phyloP scores from a whole-genome alignment of 257 asterid genomes.

The Eucommia ulmoides region DNA sequence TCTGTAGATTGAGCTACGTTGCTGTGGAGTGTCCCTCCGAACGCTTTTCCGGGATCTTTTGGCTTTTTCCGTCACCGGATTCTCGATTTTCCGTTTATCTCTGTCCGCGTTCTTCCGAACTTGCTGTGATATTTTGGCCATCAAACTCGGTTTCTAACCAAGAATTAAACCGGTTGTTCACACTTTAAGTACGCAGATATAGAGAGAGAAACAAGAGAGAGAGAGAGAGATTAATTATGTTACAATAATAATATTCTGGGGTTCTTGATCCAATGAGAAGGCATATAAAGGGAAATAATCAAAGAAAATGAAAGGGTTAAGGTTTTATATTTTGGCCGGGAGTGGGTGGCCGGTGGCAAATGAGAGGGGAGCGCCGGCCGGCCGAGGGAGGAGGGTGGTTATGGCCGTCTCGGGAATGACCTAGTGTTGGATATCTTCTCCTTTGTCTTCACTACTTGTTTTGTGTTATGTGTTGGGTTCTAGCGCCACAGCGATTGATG shows the following conservation, averaged over 20 bases:
- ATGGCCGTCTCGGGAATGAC: too few relatives aligned
- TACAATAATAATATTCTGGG: too few relatives aligned
- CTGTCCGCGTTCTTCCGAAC: slow-evolving; percentile 12
- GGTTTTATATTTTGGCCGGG: not conserved
- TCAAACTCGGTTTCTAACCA: slow-evolving; percentile 13
- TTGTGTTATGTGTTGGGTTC: too few relatives aligned
- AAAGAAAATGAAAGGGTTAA: slow-evolving; percentile 1
- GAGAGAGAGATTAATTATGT: not conserved
- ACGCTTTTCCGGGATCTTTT: slow-evolving; percentile 54
- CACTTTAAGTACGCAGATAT: not conserved
- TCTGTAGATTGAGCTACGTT: slow-evolving; percentile 72
- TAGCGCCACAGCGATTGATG: too few relatives aligned
- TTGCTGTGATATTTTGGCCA: slow-evolving; percentile 61
- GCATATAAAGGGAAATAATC: not conserved
- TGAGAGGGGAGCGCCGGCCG: slow-evolving; percentile 11
- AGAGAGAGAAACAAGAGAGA: slow-evolving; percentile 5
- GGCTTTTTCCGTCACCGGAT: slow-evolving; percentile 9
- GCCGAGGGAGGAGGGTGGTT: too few relatives aligned
- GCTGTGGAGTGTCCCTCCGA: slow-evolving; percentile 78
- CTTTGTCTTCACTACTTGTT: too few relatives aligned
- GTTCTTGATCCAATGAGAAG: slow-evolving; percentile 6
- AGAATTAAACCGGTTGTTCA: not conserved
- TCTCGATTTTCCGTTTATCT: not conserved
- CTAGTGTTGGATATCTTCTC: too few relatives aligned
- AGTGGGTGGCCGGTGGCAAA: slow-evolving; percentile 9